A percentile compares a stretch with the other conserved stretches of the same genome.
Evolutionary conservation across 2,329 filamentous ascomycete species (phyloP).

Genomic region (Pseudogymnoascus sp.): DNA sequence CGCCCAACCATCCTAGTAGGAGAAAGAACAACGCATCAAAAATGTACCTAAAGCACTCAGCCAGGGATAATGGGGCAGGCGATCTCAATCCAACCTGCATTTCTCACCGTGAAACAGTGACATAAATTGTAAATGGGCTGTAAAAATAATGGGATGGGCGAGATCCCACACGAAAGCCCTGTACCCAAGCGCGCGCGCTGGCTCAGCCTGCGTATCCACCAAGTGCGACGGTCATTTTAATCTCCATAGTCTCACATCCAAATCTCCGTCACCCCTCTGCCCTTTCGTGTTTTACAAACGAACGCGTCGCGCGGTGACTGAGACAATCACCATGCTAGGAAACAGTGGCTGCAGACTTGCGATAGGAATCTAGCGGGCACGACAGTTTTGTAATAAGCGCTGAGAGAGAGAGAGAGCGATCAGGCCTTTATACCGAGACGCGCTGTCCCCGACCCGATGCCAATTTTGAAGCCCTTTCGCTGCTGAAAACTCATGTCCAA

Average conservation of each 20-base stretch:
- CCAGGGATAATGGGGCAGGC: not conserved
- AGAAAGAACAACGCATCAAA: constrained; percentile 9
- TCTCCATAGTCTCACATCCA: constrained; percentile 8
- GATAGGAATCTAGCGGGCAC: not conserved
- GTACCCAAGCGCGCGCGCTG: not conserved
- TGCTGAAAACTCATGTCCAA: not conserved
- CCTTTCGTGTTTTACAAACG: constrained; percentile 6
- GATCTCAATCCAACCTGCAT: constrained; percentile 6
- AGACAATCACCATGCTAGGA: not conserved
- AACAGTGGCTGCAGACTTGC: not conserved
- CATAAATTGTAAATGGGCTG: constrained; percentile 7
- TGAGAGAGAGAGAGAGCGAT: not conserved
- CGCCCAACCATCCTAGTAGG: not conserved
- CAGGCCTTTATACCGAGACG: constrained; percentile 1
- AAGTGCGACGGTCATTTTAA: constrained; percentile 3
- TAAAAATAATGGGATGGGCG: not conserved
- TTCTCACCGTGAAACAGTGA: constrained; percentile 4
- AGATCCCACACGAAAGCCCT: not conserved
- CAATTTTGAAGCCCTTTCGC: not conserved
- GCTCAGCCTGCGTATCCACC: not conserved
- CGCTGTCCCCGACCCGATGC: not conserved
- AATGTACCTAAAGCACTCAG: not conserved
- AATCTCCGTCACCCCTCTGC: not conserved
- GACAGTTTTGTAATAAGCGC: not conserved
- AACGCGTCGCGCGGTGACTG: constrained; percentile 6